phyloP scores from a whole-genome alignment of 2,329 filamentous ascomycete species.

The Exophiala bonariae region DNA sequence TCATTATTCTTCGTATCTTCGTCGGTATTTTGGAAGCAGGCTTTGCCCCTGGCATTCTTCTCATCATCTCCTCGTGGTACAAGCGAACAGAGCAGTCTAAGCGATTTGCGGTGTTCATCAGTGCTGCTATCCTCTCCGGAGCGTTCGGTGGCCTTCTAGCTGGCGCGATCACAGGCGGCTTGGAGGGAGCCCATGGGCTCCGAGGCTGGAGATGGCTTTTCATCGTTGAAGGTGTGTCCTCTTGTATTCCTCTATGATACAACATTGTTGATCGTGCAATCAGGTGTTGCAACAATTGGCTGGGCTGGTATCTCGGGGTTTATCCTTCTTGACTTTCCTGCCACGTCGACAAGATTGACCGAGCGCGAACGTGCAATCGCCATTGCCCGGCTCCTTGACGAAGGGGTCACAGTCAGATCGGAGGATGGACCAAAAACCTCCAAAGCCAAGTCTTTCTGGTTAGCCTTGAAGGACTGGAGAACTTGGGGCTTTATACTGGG shows the following conservation, averaged over 20 bases:
- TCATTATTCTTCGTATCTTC: conserved; percentile 52
- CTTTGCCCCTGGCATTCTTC: conserved; percentile 56
- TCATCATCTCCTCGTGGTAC: conserved; percentile 64
- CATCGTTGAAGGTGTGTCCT: conserved; percentile 19
- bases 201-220: conserved; percentile 31
- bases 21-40: conserved; percentile 56
- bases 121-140: conserved; percentile 57
- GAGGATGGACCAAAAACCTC: conserved; percentile 20
- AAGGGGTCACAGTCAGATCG: conserved; percentile 23
- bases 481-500: conserved; percentile 43
- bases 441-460: conserved; percentile 24
- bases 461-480: conserved; percentile 32
- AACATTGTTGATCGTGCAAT: too few species aligned
- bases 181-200: conserved; percentile 26
- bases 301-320: conserved; percentile 37
- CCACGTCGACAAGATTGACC: conserved; percentile 39
- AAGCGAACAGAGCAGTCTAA: conserved; percentile 60
- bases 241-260: too few species aligned
- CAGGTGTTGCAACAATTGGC: conserved; percentile 58
- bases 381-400: conserved; percentile 25
- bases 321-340: conserved; percentile 43
- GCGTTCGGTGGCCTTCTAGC: conserved; percentile 63
- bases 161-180: conserved; percentile 43
- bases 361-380: conserved; percentile 50
- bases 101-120: conserved; percentile 60